phyloP scores from a whole-genome alignment of 1,284 basidiomycete genomes.

The Pseudozyma flocculosa region DNA sequence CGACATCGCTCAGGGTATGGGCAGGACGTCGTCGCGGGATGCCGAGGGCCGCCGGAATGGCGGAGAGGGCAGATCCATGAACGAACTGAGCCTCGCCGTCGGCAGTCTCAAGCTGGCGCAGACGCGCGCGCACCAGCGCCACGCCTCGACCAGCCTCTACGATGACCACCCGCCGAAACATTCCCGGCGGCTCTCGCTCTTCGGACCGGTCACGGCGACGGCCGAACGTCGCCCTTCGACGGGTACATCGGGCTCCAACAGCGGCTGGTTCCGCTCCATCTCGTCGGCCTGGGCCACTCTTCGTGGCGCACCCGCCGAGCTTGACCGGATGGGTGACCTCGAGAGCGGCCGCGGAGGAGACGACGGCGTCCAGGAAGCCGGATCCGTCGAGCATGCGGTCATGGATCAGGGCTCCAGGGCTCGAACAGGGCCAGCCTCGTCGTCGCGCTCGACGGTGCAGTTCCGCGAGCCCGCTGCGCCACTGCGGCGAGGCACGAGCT shows the following conservation, averaged over 20 bases:
- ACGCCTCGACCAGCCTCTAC: conserved; percentile 10
- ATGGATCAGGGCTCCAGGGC: no score
- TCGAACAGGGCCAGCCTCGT: no score
- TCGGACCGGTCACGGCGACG: conserved; percentile 12
- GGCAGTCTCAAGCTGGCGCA: conserved; percentile 38
- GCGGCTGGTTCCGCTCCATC: conserved; percentile 39
- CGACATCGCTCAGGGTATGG: not conserved
- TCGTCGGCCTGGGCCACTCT: conserved; percentile 26
- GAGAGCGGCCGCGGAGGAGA: not conserved
- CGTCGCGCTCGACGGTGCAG: not conserved
- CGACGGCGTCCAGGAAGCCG: no score
- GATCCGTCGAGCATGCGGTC: no score
- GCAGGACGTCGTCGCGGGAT: not conserved
- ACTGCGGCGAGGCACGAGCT: not conserved
- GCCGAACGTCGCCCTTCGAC: conserved; percentile 28
- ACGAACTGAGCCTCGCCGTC: conserved; percentile 18
- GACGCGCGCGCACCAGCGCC: conserved; percentile 17
- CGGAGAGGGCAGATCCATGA: not conserved
- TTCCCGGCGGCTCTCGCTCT: conserved; percentile 20
- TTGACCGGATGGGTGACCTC: not conserved
- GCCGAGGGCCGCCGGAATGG: not conserved
- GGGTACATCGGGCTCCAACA: conserved; percentile 23
- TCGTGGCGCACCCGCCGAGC: not conserved
- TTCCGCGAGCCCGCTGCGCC: not conserved
- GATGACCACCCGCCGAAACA: conserved; percentile 11